A percentile compares a stretch with the other conserved stretches of the same genome.
Evolutionary conservation across 2,329 filamentous ascomycete species (phyloP).

Genomic region (Mollisia scopiformis): DNA sequence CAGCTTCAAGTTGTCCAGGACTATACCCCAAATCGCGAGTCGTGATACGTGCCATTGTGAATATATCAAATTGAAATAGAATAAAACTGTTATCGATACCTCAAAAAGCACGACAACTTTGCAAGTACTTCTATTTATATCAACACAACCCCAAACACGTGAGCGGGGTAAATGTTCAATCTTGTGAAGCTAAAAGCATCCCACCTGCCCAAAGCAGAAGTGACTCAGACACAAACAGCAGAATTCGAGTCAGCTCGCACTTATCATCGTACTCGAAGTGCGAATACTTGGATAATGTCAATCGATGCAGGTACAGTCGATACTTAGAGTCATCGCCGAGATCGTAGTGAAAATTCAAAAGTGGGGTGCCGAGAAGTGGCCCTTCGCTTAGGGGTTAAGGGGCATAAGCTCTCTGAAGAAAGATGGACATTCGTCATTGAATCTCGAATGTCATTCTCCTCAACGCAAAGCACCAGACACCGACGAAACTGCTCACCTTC

Average conservation of each 20-base stretch:
- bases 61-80: not conserved
- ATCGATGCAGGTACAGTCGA: not conserved
- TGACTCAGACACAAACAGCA: not conserved
- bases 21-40: constrained; percentile 33
- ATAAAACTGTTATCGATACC: not conserved
- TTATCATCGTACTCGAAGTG: not conserved
- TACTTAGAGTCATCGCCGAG: not conserved
- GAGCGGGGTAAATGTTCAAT: not conserved
- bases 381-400: not conserved
- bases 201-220: constrained; percentile 1
- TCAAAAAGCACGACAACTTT: not conserved
- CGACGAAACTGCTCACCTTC: too few species aligned
- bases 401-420: not conserved
- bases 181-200: not conserved
- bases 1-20: constrained; percentile 30
- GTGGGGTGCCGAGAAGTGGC: not conserved
- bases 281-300: not conserved
- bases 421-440: too few species aligned
- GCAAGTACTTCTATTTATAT: not conserved
- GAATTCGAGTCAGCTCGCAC: not conserved
- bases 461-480: too few species aligned
- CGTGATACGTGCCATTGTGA: constrained; percentile 25
- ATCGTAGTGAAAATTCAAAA: not conserved
- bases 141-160: not conserved
- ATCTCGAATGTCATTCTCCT: too few species aligned